Conservation (phyloP, 108 stramenopile genomes). For the Aurantiochytrium sp. region DNA sequence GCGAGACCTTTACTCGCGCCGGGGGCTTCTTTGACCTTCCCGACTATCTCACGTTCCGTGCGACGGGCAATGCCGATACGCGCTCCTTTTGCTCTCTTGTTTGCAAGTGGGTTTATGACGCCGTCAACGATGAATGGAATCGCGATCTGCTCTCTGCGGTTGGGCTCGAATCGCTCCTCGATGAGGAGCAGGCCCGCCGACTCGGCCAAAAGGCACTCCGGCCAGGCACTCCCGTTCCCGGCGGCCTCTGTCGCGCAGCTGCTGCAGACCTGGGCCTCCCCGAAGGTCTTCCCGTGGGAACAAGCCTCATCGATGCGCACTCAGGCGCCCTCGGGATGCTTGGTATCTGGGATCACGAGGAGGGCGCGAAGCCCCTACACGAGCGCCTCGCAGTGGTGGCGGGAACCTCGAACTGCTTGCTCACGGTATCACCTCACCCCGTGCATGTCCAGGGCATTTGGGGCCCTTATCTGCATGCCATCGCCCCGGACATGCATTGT, state of each 20-base stretch:
- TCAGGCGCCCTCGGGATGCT: slow-evolving; percentile 16
- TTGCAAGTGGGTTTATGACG: slow-evolving; percentile 24
- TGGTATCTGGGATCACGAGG: background rate
- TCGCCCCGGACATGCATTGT: background rate
- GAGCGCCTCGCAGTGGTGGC: slow-evolving; percentile 4
- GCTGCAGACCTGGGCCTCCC: background rate
- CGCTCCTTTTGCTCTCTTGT: slow-evolving; percentile 16
- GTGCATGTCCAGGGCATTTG: background rate
- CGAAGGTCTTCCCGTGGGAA: background rate
- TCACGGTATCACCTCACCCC: background rate
- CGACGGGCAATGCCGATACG: background rate
- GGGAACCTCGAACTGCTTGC: slow-evolving; percentile 20
- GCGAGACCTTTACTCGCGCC: background rate
- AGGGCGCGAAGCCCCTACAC: background rate
- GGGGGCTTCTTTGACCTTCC: background rate
- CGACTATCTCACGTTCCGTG: slow-evolving; percentile 19
- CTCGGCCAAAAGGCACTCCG: background rate
- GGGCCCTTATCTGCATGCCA: background rate
- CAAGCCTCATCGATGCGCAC: slow-evolving; percentile 21
- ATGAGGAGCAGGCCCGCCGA: background rate
- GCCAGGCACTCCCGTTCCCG: background rate
- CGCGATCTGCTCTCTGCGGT: background rate
- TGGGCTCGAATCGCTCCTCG: background rate
- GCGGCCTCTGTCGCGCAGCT: background rate
- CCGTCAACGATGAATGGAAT: slow-evolving; percentile 7